Evolutionary conservation across 2,329 filamentous ascomycete species (phyloP), one percentile per base, ranked within the genome.

Genomic region (Mycosphaerelloides madeirae): DNA sequence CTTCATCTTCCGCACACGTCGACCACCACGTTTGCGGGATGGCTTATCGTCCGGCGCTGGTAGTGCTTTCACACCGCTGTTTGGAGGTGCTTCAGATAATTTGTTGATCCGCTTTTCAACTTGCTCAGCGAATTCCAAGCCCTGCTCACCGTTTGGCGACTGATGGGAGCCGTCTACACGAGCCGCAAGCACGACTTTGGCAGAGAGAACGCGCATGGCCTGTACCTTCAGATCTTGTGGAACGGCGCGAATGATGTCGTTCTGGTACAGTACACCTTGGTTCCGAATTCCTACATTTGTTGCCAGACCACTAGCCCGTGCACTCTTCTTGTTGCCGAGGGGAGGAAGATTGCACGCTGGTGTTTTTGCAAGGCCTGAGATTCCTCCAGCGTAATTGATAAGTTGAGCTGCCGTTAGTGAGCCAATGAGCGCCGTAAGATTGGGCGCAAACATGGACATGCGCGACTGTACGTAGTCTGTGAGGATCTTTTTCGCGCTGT

Each of bases 11-110:
- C 93, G 77, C 11, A 90, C 93, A 54, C 89, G 78, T 43, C 91
- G 77, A 40, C 93, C 93, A 66, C 93, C 93, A 53, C 93, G 85
- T 67, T 98, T 98, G 28, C 90, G 78, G 1, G 87, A 83, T 1
- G 89, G 93, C 66, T 97, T 98, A 68, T 98, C 93, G 62, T 97
- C 93, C 0, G 93, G 93, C 0, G 87, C 87, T 1, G 91, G 91
- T 0, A 97, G 78, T 1, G 93, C 93, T 49, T 88, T 83, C 13
- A 81, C 78, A 3, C 89, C 89, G 62, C 93, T 89, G 70, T 95
- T 96, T 3, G 88, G 84, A 2, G 93, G 84, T 12, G 91, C 87
- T 59, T 95, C 89, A 0, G 88, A 94, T 7, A 98, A 76, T 66
- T 97, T 97, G 64, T 95, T 90, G 6, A 98, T 75, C 1, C 90